These are phyloP conservation scores for Filosporella fistucella DNA, from an alignment of 495 filamentous ascomycete species.

Conservation along the genomic window DNA sequence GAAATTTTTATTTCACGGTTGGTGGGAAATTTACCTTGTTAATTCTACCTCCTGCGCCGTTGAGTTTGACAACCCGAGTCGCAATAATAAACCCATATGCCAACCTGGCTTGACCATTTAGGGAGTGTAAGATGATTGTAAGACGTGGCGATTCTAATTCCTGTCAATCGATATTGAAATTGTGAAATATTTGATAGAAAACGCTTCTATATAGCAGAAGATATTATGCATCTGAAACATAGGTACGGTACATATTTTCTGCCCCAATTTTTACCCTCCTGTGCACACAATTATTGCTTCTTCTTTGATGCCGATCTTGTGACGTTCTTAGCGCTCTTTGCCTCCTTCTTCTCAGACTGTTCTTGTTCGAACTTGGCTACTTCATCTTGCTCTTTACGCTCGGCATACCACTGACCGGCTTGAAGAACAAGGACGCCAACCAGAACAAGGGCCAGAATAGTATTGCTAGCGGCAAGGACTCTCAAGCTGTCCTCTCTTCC, in stretches of 20 bases:
- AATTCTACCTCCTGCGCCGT: too few species aligned
- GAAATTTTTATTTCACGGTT: too few species aligned
- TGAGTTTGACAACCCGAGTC: too few species aligned
- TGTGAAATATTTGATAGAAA: neutral
- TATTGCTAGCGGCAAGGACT: slow-evolving; percentile 93
- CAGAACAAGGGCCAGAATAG: slow-evolving; percentile 86
- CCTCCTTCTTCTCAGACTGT: slow-evolving; percentile 39
- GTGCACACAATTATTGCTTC: too few species aligned
- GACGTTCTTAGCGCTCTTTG: slow-evolving; percentile 16
- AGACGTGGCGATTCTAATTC: neutral
- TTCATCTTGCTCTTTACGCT: slow-evolving; percentile 86
- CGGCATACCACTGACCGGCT: slow-evolving; percentile 98
- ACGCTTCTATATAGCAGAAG: neutral
- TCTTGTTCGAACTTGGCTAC: slow-evolving; percentile 55
- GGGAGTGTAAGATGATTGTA: neutral
- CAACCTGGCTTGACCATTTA: neutral
- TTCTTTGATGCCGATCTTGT: slow-evolving; percentile 27
- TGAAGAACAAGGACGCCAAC: slow-evolving; percentile 90
- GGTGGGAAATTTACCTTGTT: too few species aligned
- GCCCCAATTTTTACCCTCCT: too few species aligned
- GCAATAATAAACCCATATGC: too few species aligned
- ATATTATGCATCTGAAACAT: neutral
- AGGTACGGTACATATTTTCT: neutral
- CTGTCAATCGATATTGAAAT: neutral
- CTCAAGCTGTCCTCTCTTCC: slow-evolving; percentile 80